Base-by-base conservation (phyloP, 2,329 filamentous ascomycete genomes). In the Epichloe coenophiala region DNA sequence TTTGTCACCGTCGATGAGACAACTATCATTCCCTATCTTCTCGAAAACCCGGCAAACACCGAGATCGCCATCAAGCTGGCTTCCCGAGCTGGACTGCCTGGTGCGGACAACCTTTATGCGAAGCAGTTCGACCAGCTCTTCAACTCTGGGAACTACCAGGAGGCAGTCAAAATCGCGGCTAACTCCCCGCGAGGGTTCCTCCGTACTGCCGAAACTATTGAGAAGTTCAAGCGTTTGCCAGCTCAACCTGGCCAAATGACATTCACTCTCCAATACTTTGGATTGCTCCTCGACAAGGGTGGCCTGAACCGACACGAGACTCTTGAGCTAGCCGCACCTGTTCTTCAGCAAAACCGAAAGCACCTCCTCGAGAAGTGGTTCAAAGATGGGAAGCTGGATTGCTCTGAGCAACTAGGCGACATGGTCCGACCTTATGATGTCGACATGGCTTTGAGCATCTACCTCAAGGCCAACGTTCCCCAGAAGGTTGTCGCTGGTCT, bases 351-450 rank as follows among this genome's bases (percentile, higher is more conserved):
- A 69, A 93, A 90, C 67, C 83, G 93, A 57, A 97, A 96, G 72
- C 88, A 97, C 63, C 74, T 98, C 27, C 78, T 98, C 31, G 93
- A 97, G 71, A 98, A 98, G 71, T 98, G 94, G 94, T 79, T 97
- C 67, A 85, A 85, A 63, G 93, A 97, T 71, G 86, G 88, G 69
- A 98, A 98, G 75, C 78, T 98, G 42, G 88, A 94, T 66, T 90
- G 86, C 70, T 97, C 93, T 0, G 93, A 98, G 71, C 88, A 96
- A 68, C 80, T 98, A 47, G 93, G 93, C 72, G 94, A 98, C 66
- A 81, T 95, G 60, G 86, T 97, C 47, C 86, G 93, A 45, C 78
- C 86, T 19, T 88, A 96, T 60, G 93, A 98, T 64, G 75, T 95
- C 61, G 84, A 84, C 64, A 77, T 97, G 63, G 93, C 94, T 31